Conservation (phyloP, 1,139 yeast genomes). For the Blastobotrys elegans region DNA sequence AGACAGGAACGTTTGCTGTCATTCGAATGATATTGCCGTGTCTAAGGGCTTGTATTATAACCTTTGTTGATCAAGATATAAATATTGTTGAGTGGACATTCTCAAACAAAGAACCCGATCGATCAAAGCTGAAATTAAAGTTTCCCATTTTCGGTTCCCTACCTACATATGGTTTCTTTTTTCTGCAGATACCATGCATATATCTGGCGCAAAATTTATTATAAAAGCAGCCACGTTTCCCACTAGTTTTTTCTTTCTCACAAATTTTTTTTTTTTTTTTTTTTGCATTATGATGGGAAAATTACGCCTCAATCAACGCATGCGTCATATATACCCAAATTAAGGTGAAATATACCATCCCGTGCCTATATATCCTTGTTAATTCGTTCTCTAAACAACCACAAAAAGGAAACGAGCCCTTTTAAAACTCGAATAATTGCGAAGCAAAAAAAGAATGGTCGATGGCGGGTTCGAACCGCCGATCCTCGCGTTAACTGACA, state of each 20-base stretch:
- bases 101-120: no score
- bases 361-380: no score
- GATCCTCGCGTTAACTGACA: slow-evolving; percentile 15
- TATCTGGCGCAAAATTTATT: neutral
- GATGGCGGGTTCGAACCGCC: slow-evolving; percentile 16
- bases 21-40: no score
- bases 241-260: neutral
- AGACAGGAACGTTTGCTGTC: no score
- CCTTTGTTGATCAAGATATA: neutral
- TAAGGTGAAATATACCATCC: neutral
- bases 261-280: no score
- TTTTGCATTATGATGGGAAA: no score
- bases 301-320: neutral
- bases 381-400: neutral
- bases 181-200: no score
- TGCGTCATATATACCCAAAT: neutral
- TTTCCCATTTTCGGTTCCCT: no score
- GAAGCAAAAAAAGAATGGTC: slow-evolving; percentile 11
- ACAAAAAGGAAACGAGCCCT: neutral
- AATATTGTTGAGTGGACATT: neutral
- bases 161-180: no score
- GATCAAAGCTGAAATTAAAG: no score
- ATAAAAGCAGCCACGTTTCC: neutral
- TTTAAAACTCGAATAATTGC: neutral
- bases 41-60: neutral